Conservation (phyloP, 106 monocot genomes). For the Dactylorhiza incarnata region DNA sequence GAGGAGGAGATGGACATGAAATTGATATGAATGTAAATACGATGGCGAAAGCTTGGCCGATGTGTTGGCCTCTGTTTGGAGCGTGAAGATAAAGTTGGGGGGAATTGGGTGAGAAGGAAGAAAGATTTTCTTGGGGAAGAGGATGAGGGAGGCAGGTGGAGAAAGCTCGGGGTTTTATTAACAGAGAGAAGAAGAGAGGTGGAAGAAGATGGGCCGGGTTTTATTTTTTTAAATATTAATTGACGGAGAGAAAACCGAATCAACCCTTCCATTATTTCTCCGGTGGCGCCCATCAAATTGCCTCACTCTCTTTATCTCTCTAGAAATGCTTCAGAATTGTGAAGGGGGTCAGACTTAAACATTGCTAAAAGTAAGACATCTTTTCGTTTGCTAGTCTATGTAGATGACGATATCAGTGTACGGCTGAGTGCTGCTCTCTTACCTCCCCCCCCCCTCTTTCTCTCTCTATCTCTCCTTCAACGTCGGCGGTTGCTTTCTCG, state of each 20-base stretch:
- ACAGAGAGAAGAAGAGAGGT: not conserved
- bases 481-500: no score
- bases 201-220: no score
- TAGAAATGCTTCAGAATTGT: no score
- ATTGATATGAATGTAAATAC: not conserved
- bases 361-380: no score
- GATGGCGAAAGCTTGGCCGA: no score
- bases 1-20: not conserved
- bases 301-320: not conserved
- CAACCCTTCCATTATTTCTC: slow-evolving; percentile 1
- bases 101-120: not conserved
- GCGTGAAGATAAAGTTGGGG: not conserved
- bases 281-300: not conserved
- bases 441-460: no score
- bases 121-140: not conserved
- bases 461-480: no score
- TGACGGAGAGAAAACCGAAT: not conserved
- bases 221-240: no score
- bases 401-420: no score
- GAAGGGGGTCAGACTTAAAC: no score
- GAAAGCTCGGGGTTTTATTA: not conserved
- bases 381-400: no score
- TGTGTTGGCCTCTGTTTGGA: not conserved
- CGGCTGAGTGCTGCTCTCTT: no score
- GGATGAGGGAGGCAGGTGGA: not conserved